Conservation (phyloP, 1,284 basidiomycete species). For the Microbotryum violaceum region DNA sequence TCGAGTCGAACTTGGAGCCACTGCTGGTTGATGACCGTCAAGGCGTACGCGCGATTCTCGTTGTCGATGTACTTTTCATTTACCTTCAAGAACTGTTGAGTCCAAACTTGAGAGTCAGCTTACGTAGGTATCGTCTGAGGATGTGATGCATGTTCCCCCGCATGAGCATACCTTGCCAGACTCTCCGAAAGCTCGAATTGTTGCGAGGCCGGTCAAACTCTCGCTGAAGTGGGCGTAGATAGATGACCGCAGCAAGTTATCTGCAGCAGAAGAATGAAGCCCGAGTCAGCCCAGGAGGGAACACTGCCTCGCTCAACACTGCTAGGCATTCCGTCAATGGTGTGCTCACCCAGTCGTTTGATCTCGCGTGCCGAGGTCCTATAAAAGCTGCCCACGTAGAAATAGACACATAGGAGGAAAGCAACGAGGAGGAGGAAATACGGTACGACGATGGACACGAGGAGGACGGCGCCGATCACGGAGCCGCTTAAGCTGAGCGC, state of each 20-base stretch:
- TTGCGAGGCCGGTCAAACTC: conserved; percentile 70
- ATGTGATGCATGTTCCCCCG: too few relatives aligned
- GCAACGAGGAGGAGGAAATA: conserved; percentile 63
- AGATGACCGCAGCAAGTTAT: conserved; percentile 59
- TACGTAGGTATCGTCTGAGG: conserved; percentile 14
- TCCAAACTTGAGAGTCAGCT: background rate
- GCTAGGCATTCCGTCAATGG: too few relatives aligned
- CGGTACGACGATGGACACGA: conserved; percentile 55
- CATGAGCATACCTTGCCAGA: conserved; percentile 29
- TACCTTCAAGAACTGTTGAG: conserved; percentile 57
- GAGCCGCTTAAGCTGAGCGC: conserved; percentile 55
- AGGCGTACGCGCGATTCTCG: conserved; percentile 84
- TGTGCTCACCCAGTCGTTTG: conserved; percentile 49
- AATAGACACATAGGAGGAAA: conserved; percentile 49
- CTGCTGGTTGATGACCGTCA: conserved; percentile 71
- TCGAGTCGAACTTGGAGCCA: conserved; percentile 67
- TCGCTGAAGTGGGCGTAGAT: conserved; percentile 83
- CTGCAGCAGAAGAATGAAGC: conserved; percentile 31
- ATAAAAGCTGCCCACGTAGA: conserved; percentile 62
- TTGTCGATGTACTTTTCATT: conserved; percentile 72
- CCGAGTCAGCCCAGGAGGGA: too few relatives aligned
- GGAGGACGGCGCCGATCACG: conserved; percentile 65
- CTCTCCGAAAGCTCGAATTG: conserved; percentile 66
- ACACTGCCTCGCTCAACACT: too few relatives aligned
- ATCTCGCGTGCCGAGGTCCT: conserved; percentile 62